Percentiles rank a stretch among this genome's conserved stretches.
Conservation (phyloP, 495 filamentous ascomycete species). For the Arthonia radiata region DNA sequence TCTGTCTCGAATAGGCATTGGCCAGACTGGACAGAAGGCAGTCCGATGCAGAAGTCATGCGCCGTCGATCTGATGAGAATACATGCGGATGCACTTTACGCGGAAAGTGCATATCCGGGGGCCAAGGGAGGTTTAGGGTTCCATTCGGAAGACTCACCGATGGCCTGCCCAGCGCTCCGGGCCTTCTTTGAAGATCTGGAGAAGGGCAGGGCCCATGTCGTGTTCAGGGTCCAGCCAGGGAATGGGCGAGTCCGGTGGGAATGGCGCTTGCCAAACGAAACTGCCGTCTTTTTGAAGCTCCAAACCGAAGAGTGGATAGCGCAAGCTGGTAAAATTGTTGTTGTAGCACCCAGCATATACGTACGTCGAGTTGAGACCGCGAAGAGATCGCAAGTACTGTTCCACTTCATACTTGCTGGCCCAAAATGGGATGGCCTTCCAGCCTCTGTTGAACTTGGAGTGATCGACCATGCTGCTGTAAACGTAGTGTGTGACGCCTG, state of each 20-base stretch:
- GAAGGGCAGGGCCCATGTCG: conserved; percentile 78
- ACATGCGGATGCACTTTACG: too few relatives aligned
- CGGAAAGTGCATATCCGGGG: too few relatives aligned
- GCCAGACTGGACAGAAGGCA: too few relatives aligned
- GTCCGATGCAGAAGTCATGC: too few relatives aligned
- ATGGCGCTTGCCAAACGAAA: conserved; percentile 86
- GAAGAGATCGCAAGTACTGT: conserved; percentile 64
- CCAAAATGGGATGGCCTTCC: conserved; percentile 75
- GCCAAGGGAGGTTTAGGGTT: too few relatives aligned
- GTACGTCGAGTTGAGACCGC: conserved; percentile 69
- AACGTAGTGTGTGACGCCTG: conserved; percentile 71
- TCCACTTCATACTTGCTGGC: conserved; percentile 75
- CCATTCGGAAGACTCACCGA: conserved; percentile 29
- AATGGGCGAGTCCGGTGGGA: conserved; percentile 62
- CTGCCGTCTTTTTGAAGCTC: conserved; percentile 58
- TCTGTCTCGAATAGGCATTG: too few relatives aligned
- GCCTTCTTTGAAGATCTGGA: conserved; percentile 92
- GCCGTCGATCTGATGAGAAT: too few relatives aligned
- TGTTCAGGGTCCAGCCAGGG: conserved; percentile 98
- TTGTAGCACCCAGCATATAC: conserved; percentile 95
- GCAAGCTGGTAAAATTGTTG: conserved; percentile 91
- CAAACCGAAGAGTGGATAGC: conserved; percentile 86
- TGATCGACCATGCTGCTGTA: conserved; percentile 97
- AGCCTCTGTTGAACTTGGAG: conserved; percentile 39
- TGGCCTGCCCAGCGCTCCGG: conserved; percentile 61